These are phyloP conservation scores for Chenopodium berlandieri DNA, from an alignment of 148 eudicot species.

Conservation along the genomic window DNA sequence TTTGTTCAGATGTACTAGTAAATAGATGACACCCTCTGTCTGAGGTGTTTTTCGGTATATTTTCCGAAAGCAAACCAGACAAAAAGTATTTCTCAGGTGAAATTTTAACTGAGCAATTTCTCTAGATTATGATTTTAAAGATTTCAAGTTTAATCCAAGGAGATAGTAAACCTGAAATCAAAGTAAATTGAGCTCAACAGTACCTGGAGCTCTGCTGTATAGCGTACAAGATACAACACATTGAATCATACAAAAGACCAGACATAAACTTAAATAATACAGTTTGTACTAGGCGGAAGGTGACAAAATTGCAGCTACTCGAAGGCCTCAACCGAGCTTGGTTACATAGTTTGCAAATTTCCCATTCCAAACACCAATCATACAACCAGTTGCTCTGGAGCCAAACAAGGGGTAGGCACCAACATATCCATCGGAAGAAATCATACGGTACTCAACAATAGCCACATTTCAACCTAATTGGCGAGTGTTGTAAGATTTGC, in stretches of 20 bases:
- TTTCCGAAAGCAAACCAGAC: too few species aligned
- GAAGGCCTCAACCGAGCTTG: neutral
- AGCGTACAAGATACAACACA: neutral
- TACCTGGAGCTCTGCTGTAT: neutral
- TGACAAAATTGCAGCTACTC: neutral
- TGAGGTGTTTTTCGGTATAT: too few species aligned
- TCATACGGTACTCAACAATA: neutral
- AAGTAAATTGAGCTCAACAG: neutral
- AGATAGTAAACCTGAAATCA: too few species aligned
- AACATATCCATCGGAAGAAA: neutral
- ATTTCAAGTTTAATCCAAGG: too few species aligned
- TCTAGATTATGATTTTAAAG: too few species aligned
- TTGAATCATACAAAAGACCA: neutral
- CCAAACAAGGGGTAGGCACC: neutral
- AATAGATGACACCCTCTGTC: too few species aligned
- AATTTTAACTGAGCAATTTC: too few species aligned
- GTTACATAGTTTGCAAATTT: neutral
- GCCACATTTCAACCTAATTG: slow-evolving; percentile 42
- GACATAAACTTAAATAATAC: neutral
- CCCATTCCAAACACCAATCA: neutral
- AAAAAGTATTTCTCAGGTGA: too few species aligned
- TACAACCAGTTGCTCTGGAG: neutral
- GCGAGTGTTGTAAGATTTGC: slow-evolving; percentile 90
- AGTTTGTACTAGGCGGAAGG: neutral
- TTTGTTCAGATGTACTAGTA: too few species aligned